phyloP scores from a whole-genome alignment of 2,329 filamentous ascomycete species.

The Neoarthrinium moseri region DNA sequence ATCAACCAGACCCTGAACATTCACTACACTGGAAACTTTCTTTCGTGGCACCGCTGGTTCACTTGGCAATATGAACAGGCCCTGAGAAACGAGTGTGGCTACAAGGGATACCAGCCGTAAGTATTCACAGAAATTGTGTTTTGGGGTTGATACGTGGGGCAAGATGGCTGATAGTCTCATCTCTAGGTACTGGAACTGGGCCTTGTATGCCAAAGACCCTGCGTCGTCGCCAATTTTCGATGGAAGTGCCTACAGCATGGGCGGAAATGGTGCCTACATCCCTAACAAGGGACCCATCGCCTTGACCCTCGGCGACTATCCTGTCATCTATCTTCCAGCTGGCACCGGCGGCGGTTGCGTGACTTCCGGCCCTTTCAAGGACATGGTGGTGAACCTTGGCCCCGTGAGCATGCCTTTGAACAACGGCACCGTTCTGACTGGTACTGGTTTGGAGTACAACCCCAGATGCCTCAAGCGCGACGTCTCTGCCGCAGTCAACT shows the following conservation, averaged over 20 bases:
- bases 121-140: conserved; percentile 1
- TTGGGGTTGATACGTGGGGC: background rate
- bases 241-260: conserved; percentile 42
- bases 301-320: conserved; percentile 6
- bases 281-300: conserved; percentile 14
- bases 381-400: conserved; percentile 28
- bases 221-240: conserved; percentile 45
- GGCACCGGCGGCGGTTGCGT: conserved; percentile 51
- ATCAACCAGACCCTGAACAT: conserved; percentile 21
- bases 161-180: background rate
- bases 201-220: conserved; percentile 29
- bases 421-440: conserved; percentile 10
- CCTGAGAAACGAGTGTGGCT: conserved; percentile 21
- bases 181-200: conserved; percentile 40
- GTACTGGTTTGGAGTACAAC: conserved; percentile 26
- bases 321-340: conserved; percentile 29
- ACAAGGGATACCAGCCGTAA: conserved; percentile 18
- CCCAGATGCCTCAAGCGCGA: conserved; percentile 32
- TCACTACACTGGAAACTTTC: conserved; percentile 20
- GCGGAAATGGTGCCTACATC: conserved; percentile 33
- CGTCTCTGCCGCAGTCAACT: conserved; percentile 18
- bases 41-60: conserved; percentile 22
- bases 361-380: conserved; percentile 37
- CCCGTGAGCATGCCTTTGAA: conserved; percentile 21
- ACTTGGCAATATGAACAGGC: conserved; percentile 19